phyloP scores from a whole-genome alignment of 139 green algal genomes.

The Mesotaenium endlicherianum region DNA sequence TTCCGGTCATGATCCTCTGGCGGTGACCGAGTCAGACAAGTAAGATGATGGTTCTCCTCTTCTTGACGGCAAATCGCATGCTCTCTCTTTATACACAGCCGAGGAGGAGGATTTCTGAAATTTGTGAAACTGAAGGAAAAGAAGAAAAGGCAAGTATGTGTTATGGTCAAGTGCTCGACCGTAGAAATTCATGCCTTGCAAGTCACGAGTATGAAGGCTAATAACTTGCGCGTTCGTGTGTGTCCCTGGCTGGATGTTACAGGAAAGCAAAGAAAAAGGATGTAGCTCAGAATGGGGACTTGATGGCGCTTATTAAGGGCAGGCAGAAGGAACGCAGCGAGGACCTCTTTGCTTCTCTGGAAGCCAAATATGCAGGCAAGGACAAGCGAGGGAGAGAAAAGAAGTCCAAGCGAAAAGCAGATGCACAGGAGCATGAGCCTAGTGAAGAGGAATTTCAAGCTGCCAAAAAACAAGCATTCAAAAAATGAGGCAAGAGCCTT shows the following conservation, averaged over 20 bases:
- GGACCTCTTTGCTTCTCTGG: constrained; percentile 3
- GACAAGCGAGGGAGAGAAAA: not conserved
- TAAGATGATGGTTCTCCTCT: too few relatives aligned
- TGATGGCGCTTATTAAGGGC: constrained; percentile 8
- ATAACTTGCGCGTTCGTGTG: not conserved
- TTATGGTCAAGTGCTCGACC: too few relatives aligned
- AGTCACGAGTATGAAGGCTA: not conserved
- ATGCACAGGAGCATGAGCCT: not conserved
- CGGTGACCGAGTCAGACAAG: not conserved
- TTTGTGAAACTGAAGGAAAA: not conserved
- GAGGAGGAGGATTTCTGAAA: too few relatives aligned
- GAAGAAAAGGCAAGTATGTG: not conserved
- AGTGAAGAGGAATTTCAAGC: constrained; percentile 13
- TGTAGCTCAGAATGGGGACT: not conserved
- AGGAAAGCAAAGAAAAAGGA: not conserved
- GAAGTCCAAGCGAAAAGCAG: not conserved
- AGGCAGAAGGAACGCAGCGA: not conserved
- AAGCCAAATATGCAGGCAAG: constrained; percentile 10
- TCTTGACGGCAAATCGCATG: too few relatives aligned
- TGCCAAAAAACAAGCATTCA: too few relatives aligned
- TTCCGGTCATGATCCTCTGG: not conserved
- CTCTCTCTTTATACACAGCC: too few relatives aligned
- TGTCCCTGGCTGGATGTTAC: not conserved
- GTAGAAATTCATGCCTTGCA: not conserved
- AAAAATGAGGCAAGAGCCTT: too few relatives aligned